Evolutionary conservation across 345 rosid genomes (phyloP).

Genomic region (Syzygium aqueum): DNA sequence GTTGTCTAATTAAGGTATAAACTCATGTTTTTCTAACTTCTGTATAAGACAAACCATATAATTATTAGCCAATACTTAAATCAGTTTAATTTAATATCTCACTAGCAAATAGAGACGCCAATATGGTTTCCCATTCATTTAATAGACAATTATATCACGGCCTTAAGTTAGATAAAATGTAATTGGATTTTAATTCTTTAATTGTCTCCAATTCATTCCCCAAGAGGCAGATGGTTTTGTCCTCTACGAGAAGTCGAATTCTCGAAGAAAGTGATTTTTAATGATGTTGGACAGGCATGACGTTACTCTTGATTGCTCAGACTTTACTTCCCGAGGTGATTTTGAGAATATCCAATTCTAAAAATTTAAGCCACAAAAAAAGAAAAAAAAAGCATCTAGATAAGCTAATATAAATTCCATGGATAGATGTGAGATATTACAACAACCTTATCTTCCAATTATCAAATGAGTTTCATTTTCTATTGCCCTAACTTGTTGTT

Average conservation of each 20-base stretch:
- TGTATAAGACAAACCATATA: background rate
- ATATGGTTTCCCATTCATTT: background rate
- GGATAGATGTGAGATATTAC: background rate
- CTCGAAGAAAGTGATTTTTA: background rate
- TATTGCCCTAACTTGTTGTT: background rate
- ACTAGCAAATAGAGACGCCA: background rate
- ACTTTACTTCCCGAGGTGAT: background rate
- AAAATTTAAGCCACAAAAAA: background rate
- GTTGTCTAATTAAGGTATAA: too few species aligned
- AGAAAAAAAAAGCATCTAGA: background rate
- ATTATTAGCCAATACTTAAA: background rate
- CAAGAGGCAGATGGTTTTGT: background rate
- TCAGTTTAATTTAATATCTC: background rate
- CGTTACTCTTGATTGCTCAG: background rate
- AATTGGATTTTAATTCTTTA: background rate
- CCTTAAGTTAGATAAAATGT: too few species aligned
- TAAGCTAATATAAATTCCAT: background rate
- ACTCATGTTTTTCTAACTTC: background rate
- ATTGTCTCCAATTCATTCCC: background rate
- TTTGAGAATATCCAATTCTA: background rate
- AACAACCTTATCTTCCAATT: background rate
- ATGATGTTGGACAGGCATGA: background rate
- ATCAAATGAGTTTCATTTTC: background rate
- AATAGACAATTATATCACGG: background rate
- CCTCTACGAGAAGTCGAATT: background rate